These are phyloP conservation scores for Cornus suecica DNA, from an alignment of 148 eudicot species.

Conservation along the genomic window DNA sequence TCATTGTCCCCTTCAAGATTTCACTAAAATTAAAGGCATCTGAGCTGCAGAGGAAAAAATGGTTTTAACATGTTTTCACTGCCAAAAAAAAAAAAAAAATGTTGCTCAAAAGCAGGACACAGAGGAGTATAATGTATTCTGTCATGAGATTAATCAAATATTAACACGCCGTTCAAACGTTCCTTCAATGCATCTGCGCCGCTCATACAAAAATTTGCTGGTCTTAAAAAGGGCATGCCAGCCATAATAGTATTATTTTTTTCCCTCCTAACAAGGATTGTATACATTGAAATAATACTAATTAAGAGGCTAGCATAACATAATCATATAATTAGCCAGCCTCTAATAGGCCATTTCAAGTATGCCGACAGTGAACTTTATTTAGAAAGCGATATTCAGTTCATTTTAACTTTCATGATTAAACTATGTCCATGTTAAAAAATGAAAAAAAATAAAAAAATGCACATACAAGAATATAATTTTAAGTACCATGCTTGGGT, in stretches of 20 bases:
- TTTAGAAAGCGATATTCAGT: slow-evolving; percentile 5
- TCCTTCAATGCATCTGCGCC: neutral
- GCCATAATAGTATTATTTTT: neutral
- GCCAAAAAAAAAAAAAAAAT: slow-evolving; percentile 4
- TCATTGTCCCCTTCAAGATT: neutral
- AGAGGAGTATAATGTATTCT: neutral
- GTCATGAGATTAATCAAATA: neutral
- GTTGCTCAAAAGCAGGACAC: slow-evolving; percentile 11
- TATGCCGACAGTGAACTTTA: slow-evolving; percentile 7
- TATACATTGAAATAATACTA: too few species aligned
- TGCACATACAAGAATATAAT: neutral
- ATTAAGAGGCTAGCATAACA: too few species aligned
- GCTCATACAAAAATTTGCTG: neutral
- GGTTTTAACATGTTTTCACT: neutral
- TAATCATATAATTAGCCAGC: slow-evolving; percentile 13
- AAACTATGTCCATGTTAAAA: neutral
- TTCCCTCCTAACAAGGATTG: neutral
- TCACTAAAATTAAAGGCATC: too few species aligned
- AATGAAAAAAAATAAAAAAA: neutral
- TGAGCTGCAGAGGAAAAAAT: neutral
- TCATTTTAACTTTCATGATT: neutral
- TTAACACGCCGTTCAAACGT: neutral
- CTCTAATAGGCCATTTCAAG: neutral
- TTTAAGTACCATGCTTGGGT: too few species aligned
- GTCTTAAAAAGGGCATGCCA: slow-evolving; percentile 2